Evolutionary conservation across 495 filamentous ascomycete genomes (phyloP).

Genomic region (Neurospora sp.): DNA sequence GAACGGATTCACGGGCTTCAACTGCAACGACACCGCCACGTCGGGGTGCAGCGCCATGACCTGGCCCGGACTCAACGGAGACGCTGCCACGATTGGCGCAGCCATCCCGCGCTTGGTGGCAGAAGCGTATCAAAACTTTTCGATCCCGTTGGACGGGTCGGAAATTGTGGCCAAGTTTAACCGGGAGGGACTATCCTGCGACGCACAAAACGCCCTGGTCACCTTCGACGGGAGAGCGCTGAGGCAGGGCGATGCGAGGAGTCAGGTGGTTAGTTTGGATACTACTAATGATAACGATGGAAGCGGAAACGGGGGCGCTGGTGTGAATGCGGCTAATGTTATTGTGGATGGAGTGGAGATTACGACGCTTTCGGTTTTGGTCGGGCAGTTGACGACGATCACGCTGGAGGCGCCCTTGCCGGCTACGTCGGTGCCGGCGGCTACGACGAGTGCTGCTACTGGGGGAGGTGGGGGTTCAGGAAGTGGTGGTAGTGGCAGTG

Average conservation of each 20-base stretch:
- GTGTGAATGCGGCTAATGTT: slow-evolving; percentile 14
- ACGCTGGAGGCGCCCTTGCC: slow-evolving; percentile 13
- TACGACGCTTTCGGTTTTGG: slow-evolving; percentile 28
- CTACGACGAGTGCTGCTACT: not conserved
- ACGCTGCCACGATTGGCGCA: slow-evolving; percentile 69
- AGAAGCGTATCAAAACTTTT: slow-evolving; percentile 56
- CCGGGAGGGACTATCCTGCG: slow-evolving; percentile 61
- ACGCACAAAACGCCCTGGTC: slow-evolving; percentile 73
- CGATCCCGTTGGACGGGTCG: slow-evolving; percentile 56
- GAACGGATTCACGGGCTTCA: slow-evolving; percentile 72
- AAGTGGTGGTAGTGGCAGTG: not conserved
- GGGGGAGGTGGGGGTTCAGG: too few species aligned
- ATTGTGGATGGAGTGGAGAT: slow-evolving; percentile 20
- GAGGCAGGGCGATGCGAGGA: slow-evolving; percentile 15
- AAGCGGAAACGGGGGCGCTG: not conserved
- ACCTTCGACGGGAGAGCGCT: slow-evolving; percentile 54
- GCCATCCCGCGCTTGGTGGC: slow-evolving; percentile 63
- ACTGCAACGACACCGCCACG: slow-evolving; percentile 51
- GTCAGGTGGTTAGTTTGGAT: not conserved
- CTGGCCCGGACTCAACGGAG: slow-evolving; percentile 30
- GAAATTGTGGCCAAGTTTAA: slow-evolving; percentile 69
- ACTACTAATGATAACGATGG: not conserved
- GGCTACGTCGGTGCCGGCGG: slow-evolving; percentile 5
- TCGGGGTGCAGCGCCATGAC: slow-evolving; percentile 62
- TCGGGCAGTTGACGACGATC: slow-evolving; percentile 20